Base-by-base conservation (phyloP, 2,329 filamentous ascomycete species). In the Fusarium sp. region DNA sequence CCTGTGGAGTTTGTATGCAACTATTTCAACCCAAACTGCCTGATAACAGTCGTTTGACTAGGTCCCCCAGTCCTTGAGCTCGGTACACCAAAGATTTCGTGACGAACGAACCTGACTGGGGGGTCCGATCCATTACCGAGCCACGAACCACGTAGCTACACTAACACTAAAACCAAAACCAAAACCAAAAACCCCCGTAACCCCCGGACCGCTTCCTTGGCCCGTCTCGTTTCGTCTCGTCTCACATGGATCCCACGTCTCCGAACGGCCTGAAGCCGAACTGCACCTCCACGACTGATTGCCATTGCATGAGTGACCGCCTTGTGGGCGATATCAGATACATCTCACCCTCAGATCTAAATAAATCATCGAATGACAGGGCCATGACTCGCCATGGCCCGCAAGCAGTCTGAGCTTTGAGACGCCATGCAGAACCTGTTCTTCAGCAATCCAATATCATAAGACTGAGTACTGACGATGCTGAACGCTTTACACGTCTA, bases 231-330 rank as follows among this genome's bases (percentile, higher is more conserved):
- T 17, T 36, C 32, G 32, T 34, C 32, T 34, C 32, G 32, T 34
- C 32, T 7, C 32, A 17, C n/a, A n/a, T n/a, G n/a, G n/a, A n/a
- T n/a, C 32, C 17, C 32, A 34, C 32, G 9, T 36, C 60, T 59
- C 61, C 48, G 56, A 59, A 54, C 46, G 46, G 56, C 47, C 44
- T 39, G 51, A 63, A 57, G 60, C 58, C 26, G 26, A 58, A 64
- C 39, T 46, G 28, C 51, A 36, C 34, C 45, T 56, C 32, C 32
- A 40, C 36, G 34, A 42, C n/a, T 36, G 56, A 56, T 50, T 51
- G 21, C 20, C 44, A 49, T 58, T 62, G 56, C 62, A 66, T 66
- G 62, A 52, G 65, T 68, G 60, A 63, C 60, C 60, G 59, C 60
- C 47, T 51, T 58, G 45, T 64, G 51, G 50, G 39, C 55, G 36